These are phyloP conservation scores for Taiozyma sp. DNA, from an alignment of 1,139 yeast genomes.

Conservation along the genomic window DNA sequence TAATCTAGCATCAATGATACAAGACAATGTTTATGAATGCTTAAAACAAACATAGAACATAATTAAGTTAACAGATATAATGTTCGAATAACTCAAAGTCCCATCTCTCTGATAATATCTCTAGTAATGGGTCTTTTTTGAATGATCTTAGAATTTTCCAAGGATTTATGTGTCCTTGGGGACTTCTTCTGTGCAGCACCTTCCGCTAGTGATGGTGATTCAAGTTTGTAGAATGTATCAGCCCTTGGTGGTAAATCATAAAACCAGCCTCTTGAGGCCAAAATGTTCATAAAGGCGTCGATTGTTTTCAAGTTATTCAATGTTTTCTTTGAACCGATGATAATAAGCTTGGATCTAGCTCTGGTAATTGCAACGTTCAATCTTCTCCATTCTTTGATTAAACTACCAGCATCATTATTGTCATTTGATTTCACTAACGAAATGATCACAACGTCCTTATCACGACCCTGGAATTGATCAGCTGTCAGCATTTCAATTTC, in stretches of 20 bases:
- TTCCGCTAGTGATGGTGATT: not conserved
- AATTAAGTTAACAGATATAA: not conserved
- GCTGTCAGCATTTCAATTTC: constrained; percentile 83
- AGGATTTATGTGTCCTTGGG: not conserved
- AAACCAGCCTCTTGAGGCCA: constrained; percentile 63
- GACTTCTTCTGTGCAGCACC: not conserved
- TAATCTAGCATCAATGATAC: too few species aligned
- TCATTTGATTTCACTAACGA: constrained; percentile 83
- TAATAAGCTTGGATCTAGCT: constrained; percentile 76
- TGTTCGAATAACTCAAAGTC: constrained; percentile 2
- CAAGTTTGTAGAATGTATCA: constrained; percentile 30
- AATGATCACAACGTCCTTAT: constrained; percentile 83
- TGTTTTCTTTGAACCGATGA: constrained; percentile 74
- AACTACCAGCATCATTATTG: constrained; percentile 66
- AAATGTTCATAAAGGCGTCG: constrained; percentile 55
- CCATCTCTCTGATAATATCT: constrained; percentile 20
- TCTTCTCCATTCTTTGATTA: constrained; percentile 85
- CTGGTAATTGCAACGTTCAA: constrained; percentile 93
- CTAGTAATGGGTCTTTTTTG: constrained; percentile 13
- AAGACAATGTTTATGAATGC: too few species aligned
- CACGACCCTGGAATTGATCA: constrained; percentile 95
- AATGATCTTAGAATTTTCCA: constrained; percentile 11
- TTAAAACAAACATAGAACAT: not conserved
- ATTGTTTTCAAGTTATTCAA: constrained; percentile 53
- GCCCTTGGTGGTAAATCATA: constrained; percentile 48